Conservation (phyloP, 2,329 filamentous ascomycete genomes). For the Drechslerella coelobrocha region DNA sequence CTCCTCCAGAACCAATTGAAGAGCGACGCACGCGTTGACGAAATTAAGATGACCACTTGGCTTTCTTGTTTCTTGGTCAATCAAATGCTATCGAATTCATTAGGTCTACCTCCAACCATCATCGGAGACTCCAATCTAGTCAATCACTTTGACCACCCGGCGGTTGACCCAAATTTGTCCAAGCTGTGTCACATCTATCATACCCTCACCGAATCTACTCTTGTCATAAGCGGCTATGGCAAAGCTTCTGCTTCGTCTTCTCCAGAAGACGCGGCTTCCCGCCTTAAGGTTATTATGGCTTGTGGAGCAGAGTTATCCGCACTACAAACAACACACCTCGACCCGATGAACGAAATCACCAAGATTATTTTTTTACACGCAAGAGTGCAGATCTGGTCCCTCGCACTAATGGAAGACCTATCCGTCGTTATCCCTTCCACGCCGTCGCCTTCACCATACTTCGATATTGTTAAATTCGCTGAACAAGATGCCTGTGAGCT, state of each 20-base stretch:
- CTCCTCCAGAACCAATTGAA: constrained; percentile 10
- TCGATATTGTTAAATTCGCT: constrained; percentile 25
- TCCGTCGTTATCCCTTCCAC: neutral
- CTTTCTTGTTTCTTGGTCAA: constrained; percentile 17
- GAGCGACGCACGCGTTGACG: constrained; percentile 1
- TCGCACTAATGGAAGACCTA: constrained; percentile 15
- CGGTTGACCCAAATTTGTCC: constrained; percentile 18
- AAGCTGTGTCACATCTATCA: constrained; percentile 35
- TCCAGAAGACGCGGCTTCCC: constrained; percentile 9
- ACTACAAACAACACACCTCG: constrained; percentile 18
- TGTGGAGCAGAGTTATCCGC: constrained; percentile 14
- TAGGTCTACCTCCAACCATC: constrained; percentile 22
- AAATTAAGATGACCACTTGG: constrained; percentile 34
- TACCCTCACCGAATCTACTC: constrained; percentile 8
- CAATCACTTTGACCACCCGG: constrained; percentile 11
- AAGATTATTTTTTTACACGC: constrained; percentile 19
- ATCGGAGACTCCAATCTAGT: constrained; percentile 12
- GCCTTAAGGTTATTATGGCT: constrained; percentile 18
- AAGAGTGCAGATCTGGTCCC: constrained; percentile 21
- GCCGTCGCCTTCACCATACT: neutral
- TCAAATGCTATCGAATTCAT: constrained; percentile 21
- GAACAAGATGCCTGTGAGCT: constrained; percentile 28
- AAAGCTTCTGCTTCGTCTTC: neutral
- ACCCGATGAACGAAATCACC: constrained; percentile 17
- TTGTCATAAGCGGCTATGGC: constrained; percentile 17